phyloP scores from a whole-genome alignment of 2,329 filamentous ascomycete species.

The Penicillium sp. region DNA sequence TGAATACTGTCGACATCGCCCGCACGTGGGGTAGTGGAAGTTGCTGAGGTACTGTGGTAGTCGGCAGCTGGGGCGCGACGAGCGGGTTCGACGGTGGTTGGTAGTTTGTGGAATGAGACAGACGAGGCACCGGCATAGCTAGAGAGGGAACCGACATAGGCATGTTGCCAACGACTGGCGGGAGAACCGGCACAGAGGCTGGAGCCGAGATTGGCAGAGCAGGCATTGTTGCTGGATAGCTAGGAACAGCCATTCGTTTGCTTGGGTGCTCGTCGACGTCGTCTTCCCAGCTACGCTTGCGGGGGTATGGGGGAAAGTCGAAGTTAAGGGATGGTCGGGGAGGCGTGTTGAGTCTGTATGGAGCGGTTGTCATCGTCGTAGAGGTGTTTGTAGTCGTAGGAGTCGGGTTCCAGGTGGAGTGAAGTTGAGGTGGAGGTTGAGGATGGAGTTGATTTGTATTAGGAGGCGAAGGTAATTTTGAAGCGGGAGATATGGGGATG shows the following conservation, averaged over 20 bases:
- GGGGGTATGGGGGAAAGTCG: constrained; percentile 18
- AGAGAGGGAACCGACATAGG: constrained; percentile 31
- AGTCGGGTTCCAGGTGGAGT: constrained; percentile 23
- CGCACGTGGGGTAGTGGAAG: constrained; percentile 58
- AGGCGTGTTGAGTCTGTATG: constrained; percentile 14
- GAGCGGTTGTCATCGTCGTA: constrained; percentile 20
- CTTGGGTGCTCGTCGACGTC: constrained; percentile 52
- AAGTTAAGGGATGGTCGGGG: constrained; percentile 23
- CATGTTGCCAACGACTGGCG: constrained; percentile 26
- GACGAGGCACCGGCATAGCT: constrained; percentile 44
- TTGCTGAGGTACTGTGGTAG: constrained; percentile 26
- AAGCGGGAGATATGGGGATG: constrained; percentile 24
- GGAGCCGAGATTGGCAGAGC: constrained; percentile 25
- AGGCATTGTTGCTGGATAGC: constrained; percentile 19
- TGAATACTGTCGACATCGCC: constrained; percentile 74
- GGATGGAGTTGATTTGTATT: constrained; percentile 26
- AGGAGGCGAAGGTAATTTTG: constrained; percentile 42
- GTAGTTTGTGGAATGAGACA: constrained; percentile 66
- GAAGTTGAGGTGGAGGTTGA: constrained; percentile 15
- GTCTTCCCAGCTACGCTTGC: constrained; percentile 60
- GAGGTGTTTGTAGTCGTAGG: constrained; percentile 12
- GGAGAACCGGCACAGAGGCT: constrained; percentile 26
- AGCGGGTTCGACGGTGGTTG: constrained; percentile 52
- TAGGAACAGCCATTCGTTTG: constrained; percentile 45
- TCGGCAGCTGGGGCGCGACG: constrained; percentile 42